Evolutionary conservation across 1,284 basidiomycete genomes (phyloP), one percentile per base, ranked within the genome.

Genomic region (Peniophora sp.): DNA sequence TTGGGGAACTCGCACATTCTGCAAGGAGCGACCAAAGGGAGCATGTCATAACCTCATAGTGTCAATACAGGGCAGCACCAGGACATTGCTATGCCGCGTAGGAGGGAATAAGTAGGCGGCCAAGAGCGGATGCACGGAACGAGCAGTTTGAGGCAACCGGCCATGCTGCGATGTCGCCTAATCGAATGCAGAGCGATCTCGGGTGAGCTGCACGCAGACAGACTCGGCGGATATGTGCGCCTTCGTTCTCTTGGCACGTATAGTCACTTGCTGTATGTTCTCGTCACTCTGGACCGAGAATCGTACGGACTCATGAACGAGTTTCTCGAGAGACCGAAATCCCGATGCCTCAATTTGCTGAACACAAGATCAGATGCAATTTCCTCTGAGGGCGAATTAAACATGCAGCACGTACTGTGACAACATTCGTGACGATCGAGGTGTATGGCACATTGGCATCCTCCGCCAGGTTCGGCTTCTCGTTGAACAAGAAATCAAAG

Each of bases 401-500:
- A 17, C 37, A n/a, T n/a, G n/a, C n/a, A n/a, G n/a, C 12, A 51
- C 53, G 48, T 27, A 54, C 51, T 53, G 52, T 27, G 10, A 51
- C 46, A n/a, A 54, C 45, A 24, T 24, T 45, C 22, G 54, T 47
- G 5, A 54, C 48, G n/a, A 54, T 44, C 46, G 36, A 32, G 3
- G 22, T n/a, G 9, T 56, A 56, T 22, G 54, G 48, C 14, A 56
- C 50, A 12, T 32, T 12, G 6, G 27, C 27, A 18, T 56, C 51
- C 24, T 10, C 27, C 14, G 37, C 18, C 32, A 51, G 48, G 8
- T 46, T 46, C 37, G 10, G 6, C 17, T 49, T 48, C 47, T 56
- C 51, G 39, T 51, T 35, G 34, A 56, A 54, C 48, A 50, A 52
- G 12, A 55, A 44, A 20, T 54, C 49, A 47, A 56, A 22, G 10